These are phyloP conservation scores for Immersiporthe knoxdaviesiana DNA, from an alignment of 2,329 filamentous ascomycete genomes.

Conservation along the genomic window DNA sequence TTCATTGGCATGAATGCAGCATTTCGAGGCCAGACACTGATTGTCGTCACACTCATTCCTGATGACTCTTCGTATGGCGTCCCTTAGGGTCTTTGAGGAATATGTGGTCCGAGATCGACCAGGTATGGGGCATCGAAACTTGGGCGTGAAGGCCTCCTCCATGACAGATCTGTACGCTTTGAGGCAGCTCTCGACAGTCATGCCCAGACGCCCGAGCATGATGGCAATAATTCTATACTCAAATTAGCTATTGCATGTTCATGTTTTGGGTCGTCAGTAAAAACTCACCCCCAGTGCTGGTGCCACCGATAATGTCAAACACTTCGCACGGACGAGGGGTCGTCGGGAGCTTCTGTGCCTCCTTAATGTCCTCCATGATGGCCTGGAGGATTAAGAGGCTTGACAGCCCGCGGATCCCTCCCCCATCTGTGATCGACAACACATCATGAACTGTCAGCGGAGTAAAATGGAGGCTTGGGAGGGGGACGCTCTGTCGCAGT, in stretches of 20 bases:
- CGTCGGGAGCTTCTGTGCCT: constrained; percentile 26
- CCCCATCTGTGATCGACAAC: constrained; percentile 31
- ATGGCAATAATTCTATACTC: constrained; percentile 35
- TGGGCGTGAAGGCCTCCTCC: constrained; percentile 33
- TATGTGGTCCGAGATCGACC: constrained; percentile 31
- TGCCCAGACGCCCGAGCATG: constrained; percentile 37
- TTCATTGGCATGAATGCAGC: background rate
- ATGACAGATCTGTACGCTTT: constrained; percentile 28
- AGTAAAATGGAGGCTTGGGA: constrained; percentile 4
- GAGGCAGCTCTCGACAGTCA: constrained; percentile 35
- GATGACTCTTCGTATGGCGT: constrained; percentile 32
- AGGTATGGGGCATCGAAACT: constrained; percentile 26
- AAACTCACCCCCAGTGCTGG: constrained; percentile 36
- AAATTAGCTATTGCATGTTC: background rate
- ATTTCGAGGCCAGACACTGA: constrained; percentile 14
- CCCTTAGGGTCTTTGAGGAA: constrained; percentile 35
- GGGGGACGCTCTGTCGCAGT: background rate
- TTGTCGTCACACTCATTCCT: background rate
- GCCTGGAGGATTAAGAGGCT: constrained; percentile 35
- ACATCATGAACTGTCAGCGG: background rate
- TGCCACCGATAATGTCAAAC: constrained; percentile 39
- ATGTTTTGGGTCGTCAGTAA: background rate
- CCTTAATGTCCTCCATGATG: constrained; percentile 34
- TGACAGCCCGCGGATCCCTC: constrained; percentile 36
- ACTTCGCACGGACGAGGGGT: constrained; percentile 35